Evolutionary conservation across 257 asterid genomes (phyloP).

Genomic region (Solanum neorickii): DNA sequence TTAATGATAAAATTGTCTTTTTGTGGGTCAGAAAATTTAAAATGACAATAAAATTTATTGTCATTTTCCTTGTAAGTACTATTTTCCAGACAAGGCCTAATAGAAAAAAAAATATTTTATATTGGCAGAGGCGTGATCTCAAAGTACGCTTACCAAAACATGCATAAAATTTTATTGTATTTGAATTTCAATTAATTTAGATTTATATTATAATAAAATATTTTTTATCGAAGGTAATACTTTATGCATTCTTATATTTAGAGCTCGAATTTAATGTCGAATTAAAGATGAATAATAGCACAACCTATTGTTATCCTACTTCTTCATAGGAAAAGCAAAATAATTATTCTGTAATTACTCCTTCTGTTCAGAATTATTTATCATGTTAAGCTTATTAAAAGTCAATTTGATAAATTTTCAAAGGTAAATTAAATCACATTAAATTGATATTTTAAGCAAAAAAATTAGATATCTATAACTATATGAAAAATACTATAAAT

Average conservation of each 20-base stretch:
- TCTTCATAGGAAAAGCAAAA: not conserved
- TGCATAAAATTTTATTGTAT: not conserved
- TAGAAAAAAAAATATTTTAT: slow-evolving; percentile 13
- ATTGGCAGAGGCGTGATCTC: slow-evolving; percentile 38
- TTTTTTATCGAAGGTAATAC: rapidly evolving
- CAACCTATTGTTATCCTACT: not conserved
- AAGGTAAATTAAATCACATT: too few species aligned
- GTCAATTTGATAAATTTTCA: too few species aligned
- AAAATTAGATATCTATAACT: too few species aligned
- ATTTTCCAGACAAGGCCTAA: slow-evolving; percentile 10
- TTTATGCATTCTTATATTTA: not conserved
- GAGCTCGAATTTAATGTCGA: not conserved
- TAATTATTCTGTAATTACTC: not conserved
- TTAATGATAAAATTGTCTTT: not conserved
- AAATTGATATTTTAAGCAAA: too few species aligned
- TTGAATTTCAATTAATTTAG: rapidly evolving
- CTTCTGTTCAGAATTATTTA: too few species aligned
- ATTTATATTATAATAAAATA: not conserved
- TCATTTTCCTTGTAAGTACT: slow-evolving; percentile 14
- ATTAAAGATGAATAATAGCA: too few species aligned
- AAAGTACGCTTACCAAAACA: slow-evolving; percentile 14
- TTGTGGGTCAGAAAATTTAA: slow-evolving; percentile 5
- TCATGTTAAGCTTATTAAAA: rapidly evolving
- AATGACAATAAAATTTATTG: slow-evolving; percentile 20
- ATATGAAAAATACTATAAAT: too few species aligned